Evolutionary conservation across 192 early-diverging fungal genomes (phyloP), one percentile per base, ranked within the genome.

Genomic region (Dissophora ornata): DNA sequence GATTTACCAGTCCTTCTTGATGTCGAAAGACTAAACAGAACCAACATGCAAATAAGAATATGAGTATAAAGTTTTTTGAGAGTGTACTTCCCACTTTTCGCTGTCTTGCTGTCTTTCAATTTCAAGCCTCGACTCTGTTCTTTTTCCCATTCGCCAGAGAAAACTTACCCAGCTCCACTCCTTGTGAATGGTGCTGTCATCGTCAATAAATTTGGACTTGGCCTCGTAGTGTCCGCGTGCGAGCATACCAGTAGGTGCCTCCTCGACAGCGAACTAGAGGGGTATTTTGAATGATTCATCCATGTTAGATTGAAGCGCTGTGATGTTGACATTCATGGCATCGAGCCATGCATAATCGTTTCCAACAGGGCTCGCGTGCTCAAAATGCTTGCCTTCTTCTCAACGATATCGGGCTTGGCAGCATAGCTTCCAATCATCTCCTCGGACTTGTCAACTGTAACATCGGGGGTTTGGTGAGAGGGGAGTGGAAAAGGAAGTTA

Each of bases 401-500:
- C 93, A 75, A 96, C 92, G 53, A 89, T 74, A 38, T 90, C 85
- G 26, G 80, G 56, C 45, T 86, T 83, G 36, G 97, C 96, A 34
- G 96, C 96, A 68, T 96, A 99, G 62, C 91, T 93, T 57, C 97
- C 97, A 71, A 97, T 87, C 96, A 99, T 98, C 69, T 96, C 94
- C 70, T 99, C 95, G 58, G 85, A 88, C 83, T 90, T 94, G 70
- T 98, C 97, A 29, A 97, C 93, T 86, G 71, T 47, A 45, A n/a
- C 10, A 16, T n/a, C 12, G 9, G 18, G 15, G 9, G 44, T 18
- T 10, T n/a, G n/a, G n/a, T n/a, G n/a, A 46, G 24, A 26, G 13
- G 10, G 47, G n/a, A 26, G 6, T 33, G 30, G 0, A 34, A 54
- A 16, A 18, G 2, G 21, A 22, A 18, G 8, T 13, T n/a, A 45